Evolutionary conservation across 306 rosid species (phyloP), one percentile per base, ranked within the genome.

Genomic region (Cucumis cinereus): DNA sequence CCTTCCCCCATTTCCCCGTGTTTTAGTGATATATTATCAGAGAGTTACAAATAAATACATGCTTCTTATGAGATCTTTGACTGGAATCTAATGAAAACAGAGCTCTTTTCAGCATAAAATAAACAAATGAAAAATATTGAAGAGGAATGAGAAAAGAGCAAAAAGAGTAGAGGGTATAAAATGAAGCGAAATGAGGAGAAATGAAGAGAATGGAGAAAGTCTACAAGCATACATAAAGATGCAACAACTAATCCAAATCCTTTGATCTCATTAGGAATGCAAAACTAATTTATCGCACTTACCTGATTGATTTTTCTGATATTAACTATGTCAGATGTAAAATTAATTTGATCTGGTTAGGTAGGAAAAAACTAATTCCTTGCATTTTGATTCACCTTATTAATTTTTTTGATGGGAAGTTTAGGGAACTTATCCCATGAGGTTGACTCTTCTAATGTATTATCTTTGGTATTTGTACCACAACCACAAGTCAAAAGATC

Each of bases 381-480:
- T 58, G 70, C 56, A 74, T 66, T 45, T 45, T 45, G 17, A 45
- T 45, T 80, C 63, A 87, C 90, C 92, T 85, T 84, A 86, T 81
- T 80, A 62, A 78, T 78, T 70, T 83, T 85, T 33, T 85, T 79
- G 70, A 86, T 84, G 76, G 88, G 84, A 77, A 84, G 88, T 79
- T 87, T 84, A 64, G 91, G 79, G 41, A 93, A 86, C 88, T 84
- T 58, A 79, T 86, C 90, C 86, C 88, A 81, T 66, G 89, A 82
- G 58, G 82, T 74, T 14, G 87, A 52, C 56, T 52, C 56, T 52
- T 17, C 16, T 45, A 58, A 58, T 58, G 64, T 24, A 83, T 78
- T 79, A 68, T 86, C 87, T 90, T 91, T 85, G 35, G 16, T 66
- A 74, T 86, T 82, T 55, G 77, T 81, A 64, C 81, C 87, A 83